phyloP scores from a whole-genome alignment of 139 green algal species.

The Bryopsis sp. region DNA sequence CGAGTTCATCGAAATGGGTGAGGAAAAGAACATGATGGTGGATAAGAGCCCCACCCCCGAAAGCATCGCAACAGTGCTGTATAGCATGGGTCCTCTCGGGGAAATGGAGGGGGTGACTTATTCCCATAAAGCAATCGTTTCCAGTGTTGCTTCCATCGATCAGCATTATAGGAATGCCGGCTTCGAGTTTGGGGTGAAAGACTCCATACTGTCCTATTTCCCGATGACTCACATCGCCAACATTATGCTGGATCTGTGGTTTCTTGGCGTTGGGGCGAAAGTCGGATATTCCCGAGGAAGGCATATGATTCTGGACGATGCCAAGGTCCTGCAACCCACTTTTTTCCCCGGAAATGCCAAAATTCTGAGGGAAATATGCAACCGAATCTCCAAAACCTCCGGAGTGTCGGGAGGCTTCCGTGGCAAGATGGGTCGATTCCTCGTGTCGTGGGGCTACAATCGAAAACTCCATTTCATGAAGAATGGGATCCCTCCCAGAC shows the following conservation, averaged over 20 bases:
- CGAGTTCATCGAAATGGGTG: too few relatives aligned
- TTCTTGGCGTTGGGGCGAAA: constrained; percentile 33
- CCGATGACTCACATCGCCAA: constrained; percentile 65
- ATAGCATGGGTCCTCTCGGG: too few relatives aligned
- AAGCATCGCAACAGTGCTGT: too few relatives aligned
- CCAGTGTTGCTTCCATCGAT: too few relatives aligned
- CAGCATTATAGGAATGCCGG: too few relatives aligned
- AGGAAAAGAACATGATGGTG: too few relatives aligned
- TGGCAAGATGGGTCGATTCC: constrained; percentile 15
- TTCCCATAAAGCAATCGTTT: too few relatives aligned
- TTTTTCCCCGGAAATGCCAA: constrained; percentile 69
- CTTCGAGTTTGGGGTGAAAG: constrained; percentile 7
- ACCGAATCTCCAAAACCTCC: too few relatives aligned
- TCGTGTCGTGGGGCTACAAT: constrained; percentile 2
- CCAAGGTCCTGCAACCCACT: constrained; percentile 55
- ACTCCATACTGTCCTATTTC: constrained; percentile 55
- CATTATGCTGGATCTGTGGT: constrained; percentile 46
- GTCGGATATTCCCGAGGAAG: constrained; percentile 49
- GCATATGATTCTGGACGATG: constrained; percentile 53
- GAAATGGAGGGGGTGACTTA: too few relatives aligned
- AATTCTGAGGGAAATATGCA: constrained; percentile 65
- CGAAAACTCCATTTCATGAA: constrained; percentile 19
- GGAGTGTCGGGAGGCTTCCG: constrained; percentile 27
- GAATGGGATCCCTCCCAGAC: too few relatives aligned
- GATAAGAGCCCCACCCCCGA: too few relatives aligned